These are phyloP conservation scores for Brettanomyces nanus DNA, from an alignment of 805 yeast species.

Conservation along the genomic window DNA sequence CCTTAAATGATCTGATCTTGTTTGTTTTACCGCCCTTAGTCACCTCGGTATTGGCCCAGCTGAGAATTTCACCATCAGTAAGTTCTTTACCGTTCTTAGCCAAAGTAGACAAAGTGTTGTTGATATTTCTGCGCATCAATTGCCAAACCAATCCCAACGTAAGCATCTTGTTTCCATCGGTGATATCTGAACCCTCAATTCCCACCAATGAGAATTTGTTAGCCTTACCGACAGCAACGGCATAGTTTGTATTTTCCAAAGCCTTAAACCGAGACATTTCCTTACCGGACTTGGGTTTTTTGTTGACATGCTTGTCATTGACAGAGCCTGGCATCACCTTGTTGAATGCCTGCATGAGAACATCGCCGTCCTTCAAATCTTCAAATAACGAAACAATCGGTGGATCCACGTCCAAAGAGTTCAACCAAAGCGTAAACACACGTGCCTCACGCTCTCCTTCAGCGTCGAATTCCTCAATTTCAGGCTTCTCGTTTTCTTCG, in stretches of 20 bases:
- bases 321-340: conserved; percentile 94
- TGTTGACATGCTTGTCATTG: conserved; percentile 69
- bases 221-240: conserved; percentile 93
- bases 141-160: conserved; percentile 97
- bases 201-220: conserved; percentile 92
- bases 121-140: conserved; percentile 93
- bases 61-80: conserved; percentile 77
- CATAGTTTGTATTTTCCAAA: conserved; percentile 94
- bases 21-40: conserved; percentile 74
- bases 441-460: conserved; percentile 99
- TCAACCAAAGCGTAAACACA: conserved; percentile 95
- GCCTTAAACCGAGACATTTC: conserved; percentile 91
- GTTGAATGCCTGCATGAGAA: conserved; percentile 86
- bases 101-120: conserved; percentile 67
- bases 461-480: conserved; percentile 96
- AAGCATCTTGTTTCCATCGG: conserved; percentile 83
- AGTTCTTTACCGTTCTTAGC: conserved; percentile 68
- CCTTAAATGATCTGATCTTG: conserved; percentile 77
- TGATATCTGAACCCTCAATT: conserved; percentile 95
- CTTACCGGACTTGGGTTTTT: conserved; percentile 65
- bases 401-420: conserved; percentile 93
- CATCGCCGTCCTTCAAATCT: conserved; percentile 88
- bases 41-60: conserved; percentile 89
- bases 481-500: conserved; percentile 84
- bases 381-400: conserved; percentile 87